Base-by-base conservation (phyloP, 1,284 basidiomycete genomes). In the Tilletia walkeri region DNA sequence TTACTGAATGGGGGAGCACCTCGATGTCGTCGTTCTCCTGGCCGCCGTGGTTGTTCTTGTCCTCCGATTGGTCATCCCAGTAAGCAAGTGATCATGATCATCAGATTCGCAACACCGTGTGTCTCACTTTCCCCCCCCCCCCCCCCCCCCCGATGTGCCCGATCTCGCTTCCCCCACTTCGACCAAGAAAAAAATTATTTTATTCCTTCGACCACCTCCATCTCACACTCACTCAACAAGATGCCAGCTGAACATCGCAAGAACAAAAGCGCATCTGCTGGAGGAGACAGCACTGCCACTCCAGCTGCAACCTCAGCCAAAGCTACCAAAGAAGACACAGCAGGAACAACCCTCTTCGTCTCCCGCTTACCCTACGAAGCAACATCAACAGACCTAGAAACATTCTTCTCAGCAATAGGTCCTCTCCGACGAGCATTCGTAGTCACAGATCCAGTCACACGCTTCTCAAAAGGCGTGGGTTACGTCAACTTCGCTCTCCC, bases 371-470 rank as follows among this genome's bases (percentile, higher is more conserved):
- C 94, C 0, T 95, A 93, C 81, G 89, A 90, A 36, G 93, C 91
- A 61, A 98, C 95, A 5, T 92, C 92, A 2, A 91, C 90, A 69
- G 94, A 97, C 84, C 86, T 99, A 48, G 88, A 92, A 79, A 94
- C 94, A 0, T 88, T 95, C 66, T 97, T 98, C 86, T 97, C 95
- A 16, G 93, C 95, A 83, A 89, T 97, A 73, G 96, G 94, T 1
- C 96, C 95, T 12, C 90, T 99, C 24, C 89, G 94, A 63, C 91
- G 92, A 48, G 95, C 94, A 0, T 99, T 99, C 82, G 90, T 99
- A 1, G 95, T 98, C 12, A 89, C 90, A 3, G 90, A 93, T 73
- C 88, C 88, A 63, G 90, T 72, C 47, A 89, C 90, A 0, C 91
- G 92, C 49, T 88, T 90, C 39, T 95, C 93, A 3, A 97, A 97